Evolutionary conservation across 768 basidiomycete genomes (phyloP), one percentile per base, ranked within the genome.

Genomic region (Tylopilus balloui): DNA sequence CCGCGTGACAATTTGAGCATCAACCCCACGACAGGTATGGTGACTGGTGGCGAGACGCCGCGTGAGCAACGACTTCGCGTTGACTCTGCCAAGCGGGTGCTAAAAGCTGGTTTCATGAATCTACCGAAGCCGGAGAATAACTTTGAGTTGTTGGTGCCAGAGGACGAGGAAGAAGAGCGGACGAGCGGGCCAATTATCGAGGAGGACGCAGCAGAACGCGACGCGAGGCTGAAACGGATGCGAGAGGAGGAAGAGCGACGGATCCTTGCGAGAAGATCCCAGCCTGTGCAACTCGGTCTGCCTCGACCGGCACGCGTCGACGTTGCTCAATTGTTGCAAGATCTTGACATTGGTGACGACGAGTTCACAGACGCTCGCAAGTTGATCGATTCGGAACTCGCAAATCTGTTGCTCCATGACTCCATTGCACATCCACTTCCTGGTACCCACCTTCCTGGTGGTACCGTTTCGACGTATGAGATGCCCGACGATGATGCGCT

Each of bases 81-180:
- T 13, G 76, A 76, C 48, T 80, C 84, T 20, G 76, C 81, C 5
- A 91, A 92, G 65, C 79, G 84, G 32, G 81, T 86, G 1, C 77
- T 98, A 44, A 77, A 86, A 57, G 79, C 83, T 10, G 88, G 86
- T 6, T 97, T 98, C 70, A 78, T 78, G 70, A 83, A 68, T 52
- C 74, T 99, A 14, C 96, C 96, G 0, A 84, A 83, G 56, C 93
- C 96, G 0, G 92, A 97, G 71, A 97, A 98, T 66, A 95, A 98
- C 68, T 98, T 97, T 59, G 94, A 98, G 69, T 72, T 99, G 39
- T 78, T 94, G 36, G 83, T 95, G 9, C 91, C 90, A 3, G 94
- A 95, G 56, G 88, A 92, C 15, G 88, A 92, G 45, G 88, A 80
- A 11, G 78, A 74, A 10, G 75, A 69, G 5, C 61, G 59, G 12